phyloP scores from a whole-genome alignment of 2,329 filamentous ascomycete species.

The Trichoderma oligosporum region DNA sequence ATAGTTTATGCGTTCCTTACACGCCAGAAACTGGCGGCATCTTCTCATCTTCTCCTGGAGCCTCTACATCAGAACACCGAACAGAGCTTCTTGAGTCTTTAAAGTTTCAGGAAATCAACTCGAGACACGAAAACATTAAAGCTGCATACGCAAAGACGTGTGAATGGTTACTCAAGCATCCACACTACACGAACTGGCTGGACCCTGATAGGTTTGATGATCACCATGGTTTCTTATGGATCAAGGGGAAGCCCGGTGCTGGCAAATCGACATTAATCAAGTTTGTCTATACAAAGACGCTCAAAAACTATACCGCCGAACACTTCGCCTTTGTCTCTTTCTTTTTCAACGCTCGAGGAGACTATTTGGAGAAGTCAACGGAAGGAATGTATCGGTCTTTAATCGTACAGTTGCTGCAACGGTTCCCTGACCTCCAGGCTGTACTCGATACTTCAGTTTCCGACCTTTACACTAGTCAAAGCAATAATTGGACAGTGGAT shows the following conservation, averaged over 20 bases:
- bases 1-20: too few species aligned
- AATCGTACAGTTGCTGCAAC: conserved; percentile 39
- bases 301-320: neutral
- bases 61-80: conserved; percentile 20
- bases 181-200: conserved; percentile 19
- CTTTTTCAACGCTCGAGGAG: conserved; percentile 50
- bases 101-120: conserved; percentile 21
- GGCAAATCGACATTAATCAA: conserved; percentile 21
- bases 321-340: too few species aligned
- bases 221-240: conserved; percentile 20
- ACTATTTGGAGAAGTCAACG: conserved; percentile 41
- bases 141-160: conserved; percentile 22
- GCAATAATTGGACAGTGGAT: neutral
- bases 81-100: neutral
- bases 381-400: conserved; percentile 49
- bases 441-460: too few species aligned
- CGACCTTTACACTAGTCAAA: too few species aligned
- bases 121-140: conserved; percentile 18
- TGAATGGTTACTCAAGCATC: conserved; percentile 19
- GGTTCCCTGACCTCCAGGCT: conserved; percentile 26
- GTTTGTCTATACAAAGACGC: neutral
- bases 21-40: neutral
- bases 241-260: conserved; percentile 19
- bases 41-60: neutral
- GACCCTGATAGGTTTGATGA: neutral